A percentile compares a stretch with the other conserved stretches of the same genome.
These are phyloP conservation scores for Singerocomus rubriflavus DNA, from an alignment of 1,284 basidiomycete genomes.

Conservation along the genomic window DNA sequence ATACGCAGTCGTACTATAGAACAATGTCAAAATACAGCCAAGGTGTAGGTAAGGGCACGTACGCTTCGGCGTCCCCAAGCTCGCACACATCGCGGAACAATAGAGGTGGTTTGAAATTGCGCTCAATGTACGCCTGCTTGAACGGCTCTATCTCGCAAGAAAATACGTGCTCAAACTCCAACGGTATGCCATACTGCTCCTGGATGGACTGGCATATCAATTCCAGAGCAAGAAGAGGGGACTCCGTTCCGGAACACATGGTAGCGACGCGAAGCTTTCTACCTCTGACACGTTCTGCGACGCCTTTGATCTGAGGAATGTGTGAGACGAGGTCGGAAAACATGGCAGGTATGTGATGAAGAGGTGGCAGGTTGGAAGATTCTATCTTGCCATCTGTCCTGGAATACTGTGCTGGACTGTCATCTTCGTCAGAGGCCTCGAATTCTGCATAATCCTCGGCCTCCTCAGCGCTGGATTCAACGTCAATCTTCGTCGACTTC, in stretches of 20 bases:
- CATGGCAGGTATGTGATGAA: slow-evolving; percentile 79
- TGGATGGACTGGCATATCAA: slow-evolving; percentile 76
- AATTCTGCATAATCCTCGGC: slow-evolving; percentile 24
- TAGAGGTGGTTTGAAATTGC: slow-evolving; percentile 89
- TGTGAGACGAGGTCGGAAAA: slow-evolving; percentile 80
- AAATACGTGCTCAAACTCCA: slow-evolving; percentile 90
- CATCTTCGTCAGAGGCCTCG: slow-evolving; percentile 30
- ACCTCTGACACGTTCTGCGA: slow-evolving; percentile 72
- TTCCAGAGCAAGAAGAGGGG: slow-evolving; percentile 86
- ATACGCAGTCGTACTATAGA: slow-evolving; percentile 81
- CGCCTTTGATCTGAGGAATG: slow-evolving; percentile 64
- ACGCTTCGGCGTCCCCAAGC: slow-evolving; percentile 77
- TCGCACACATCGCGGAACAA: slow-evolving; percentile 95
- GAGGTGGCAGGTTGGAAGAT: slow-evolving; percentile 71
- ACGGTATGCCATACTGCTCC: slow-evolving; percentile 61
- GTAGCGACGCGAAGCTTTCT: slow-evolving; percentile 91
- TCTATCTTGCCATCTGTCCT: slow-evolving; percentile 41
- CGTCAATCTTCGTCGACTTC: slow-evolving; percentile 25
- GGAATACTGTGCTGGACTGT: slow-evolving; percentile 34
- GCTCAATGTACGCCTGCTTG: slow-evolving; percentile 97
- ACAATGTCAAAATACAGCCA: slow-evolving; percentile 12
- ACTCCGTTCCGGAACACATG: slow-evolving; percentile 98
- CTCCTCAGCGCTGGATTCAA: slow-evolving; percentile 21
- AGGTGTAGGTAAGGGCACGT: slow-evolving; percentile 17
- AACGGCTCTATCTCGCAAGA: slow-evolving; percentile 98